Percentiles rank a stretch among this genome's conserved stretches.
These are phyloP conservation scores for Cyclospora cayetanensis DNA, from an alignment of 169 alveolate species.

Conservation along the genomic window DNA sequence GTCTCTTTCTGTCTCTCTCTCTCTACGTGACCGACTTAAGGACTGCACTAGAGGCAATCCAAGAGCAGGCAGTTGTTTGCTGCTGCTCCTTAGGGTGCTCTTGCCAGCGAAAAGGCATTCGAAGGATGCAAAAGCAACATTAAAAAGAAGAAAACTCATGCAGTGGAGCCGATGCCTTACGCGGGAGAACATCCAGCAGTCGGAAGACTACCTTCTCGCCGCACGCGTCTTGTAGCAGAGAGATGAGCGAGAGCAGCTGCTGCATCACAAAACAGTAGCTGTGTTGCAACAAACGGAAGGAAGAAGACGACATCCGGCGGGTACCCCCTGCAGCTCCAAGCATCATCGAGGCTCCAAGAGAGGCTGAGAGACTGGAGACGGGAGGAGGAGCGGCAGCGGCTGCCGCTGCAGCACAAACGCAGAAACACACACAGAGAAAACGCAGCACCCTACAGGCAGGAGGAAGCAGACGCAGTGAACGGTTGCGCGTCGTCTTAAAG, in stretches of 20 bases:
- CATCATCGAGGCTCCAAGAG: not conserved
- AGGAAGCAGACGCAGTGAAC: not conserved
- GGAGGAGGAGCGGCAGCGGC: not conserved
- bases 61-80: too few relatives aligned
- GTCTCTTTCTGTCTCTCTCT: too few relatives aligned
- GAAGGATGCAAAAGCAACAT: too few relatives aligned
- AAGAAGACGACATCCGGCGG: not conserved
- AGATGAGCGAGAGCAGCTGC: not conserved
- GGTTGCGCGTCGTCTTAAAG: too few relatives aligned
- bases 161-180: not conserved
- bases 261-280: not conserved
- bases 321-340: not conserved
- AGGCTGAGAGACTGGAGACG: not conserved
- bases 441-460: not conserved
- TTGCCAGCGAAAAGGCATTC: too few relatives aligned
- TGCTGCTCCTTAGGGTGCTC: too few relatives aligned
- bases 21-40: too few relatives aligned
- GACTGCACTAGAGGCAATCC: too few relatives aligned
- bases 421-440: not conserved
- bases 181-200: not conserved
- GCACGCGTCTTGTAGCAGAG: not conserved
- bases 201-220: not conserved
- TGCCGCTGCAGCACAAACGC: not conserved
- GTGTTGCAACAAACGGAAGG: not conserved
- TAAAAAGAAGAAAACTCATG: too few relatives aligned